Conservation (phyloP, 345 rosid genomes). For the Clarkia xantiana region DNA sequence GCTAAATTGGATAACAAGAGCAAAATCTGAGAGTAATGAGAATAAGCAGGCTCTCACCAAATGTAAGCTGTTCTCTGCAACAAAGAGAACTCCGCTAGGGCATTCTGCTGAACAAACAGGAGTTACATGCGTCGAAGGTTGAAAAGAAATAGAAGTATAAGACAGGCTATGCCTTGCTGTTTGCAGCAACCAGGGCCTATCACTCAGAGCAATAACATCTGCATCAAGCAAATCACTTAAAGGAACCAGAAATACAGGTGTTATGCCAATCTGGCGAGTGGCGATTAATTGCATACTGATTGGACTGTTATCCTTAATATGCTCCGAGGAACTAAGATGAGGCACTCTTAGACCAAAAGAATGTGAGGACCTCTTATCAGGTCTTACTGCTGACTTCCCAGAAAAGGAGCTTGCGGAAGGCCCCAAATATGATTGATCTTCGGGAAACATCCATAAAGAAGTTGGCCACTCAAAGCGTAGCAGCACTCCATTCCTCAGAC, state of each 20-base stretch:
- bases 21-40: neutral
- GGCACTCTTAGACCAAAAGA: slow-evolving; percentile 15
- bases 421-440: slow-evolving; percentile 12
- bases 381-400: slow-evolving; percentile 17
- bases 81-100: slow-evolving; percentile 85
- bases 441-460: slow-evolving; percentile 19
- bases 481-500: slow-evolving; percentile 97
- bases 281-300: slow-evolving; percentile 66
- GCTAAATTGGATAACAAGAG: slow-evolving; percentile 2
- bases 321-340: slow-evolving; percentile 16
- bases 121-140: slow-evolving; percentile 91
- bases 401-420: slow-evolving; percentile 18
- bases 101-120: slow-evolving; percentile 86
- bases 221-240: slow-evolving; percentile 59
- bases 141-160: slow-evolving; percentile 81
- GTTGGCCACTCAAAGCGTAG: slow-evolving; percentile 93
- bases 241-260: slow-evolving; percentile 94
- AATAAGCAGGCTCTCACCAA: slow-evolving; percentile 38
- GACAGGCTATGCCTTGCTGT: slow-evolving; percentile 87
- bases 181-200: slow-evolving; percentile 93
- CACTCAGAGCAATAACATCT: slow-evolving; percentile 86
- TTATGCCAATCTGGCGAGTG: slow-evolving; percentile 81
- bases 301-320: slow-evolving; percentile 24
- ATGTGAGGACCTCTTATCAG: slow-evolving; percentile 11
- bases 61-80: slow-evolving; percentile 84